Evolutionary conservation across 257 asterid species (phyloP), one percentile per base, ranked within the genome.

Genomic region (Lithospermum erythrorhizon): DNA sequence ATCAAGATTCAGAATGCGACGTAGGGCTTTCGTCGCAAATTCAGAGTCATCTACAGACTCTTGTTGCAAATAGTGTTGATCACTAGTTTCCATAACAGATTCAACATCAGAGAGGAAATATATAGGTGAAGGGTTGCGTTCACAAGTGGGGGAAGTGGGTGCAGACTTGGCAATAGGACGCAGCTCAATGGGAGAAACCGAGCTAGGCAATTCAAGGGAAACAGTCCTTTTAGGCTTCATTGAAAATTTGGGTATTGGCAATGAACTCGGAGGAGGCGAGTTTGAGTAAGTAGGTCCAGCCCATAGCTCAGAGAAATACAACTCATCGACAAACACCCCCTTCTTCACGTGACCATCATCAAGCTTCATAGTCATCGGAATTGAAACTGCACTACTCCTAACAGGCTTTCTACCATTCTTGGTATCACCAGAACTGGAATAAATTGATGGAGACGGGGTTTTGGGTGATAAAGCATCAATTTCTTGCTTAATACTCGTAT

Each of bases 1-100:
- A 67, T 93, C 90, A 72, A 93, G 97, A 79, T 93, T 93, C 76
- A 93, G 97, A 47, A 93, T 93, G 82, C 97, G 96, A 64, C 97
- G 82, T 65, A 93, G 95, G 62, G 86, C 82, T 87, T 80, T 76
- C 2, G 99, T 93, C 61, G 96, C 97, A 60, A 76, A 84, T 73
- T 84, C 94, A 75, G 74, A 8, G 2, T 41, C 72, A 71, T 35
- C 45, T 25, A 79, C 82, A 68, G 73, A 81, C 66, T 69, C 76
- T 57, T 55, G 53, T 0, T 73, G 71, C 18, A 75, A 71, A 22
- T 76, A 66, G 70, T 79, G 69, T 22, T 72, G 76, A 35, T 66
- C 80, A 68, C 89, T 70, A 0, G 82, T 41, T 41, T 41, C 49
- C 17, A 41, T 13, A 41, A 41, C 49, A 41, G 49, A 41, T 41